Evolutionary conservation across 139 green algal species (phyloP).

Genomic region (Picochlorum sp.): DNA sequence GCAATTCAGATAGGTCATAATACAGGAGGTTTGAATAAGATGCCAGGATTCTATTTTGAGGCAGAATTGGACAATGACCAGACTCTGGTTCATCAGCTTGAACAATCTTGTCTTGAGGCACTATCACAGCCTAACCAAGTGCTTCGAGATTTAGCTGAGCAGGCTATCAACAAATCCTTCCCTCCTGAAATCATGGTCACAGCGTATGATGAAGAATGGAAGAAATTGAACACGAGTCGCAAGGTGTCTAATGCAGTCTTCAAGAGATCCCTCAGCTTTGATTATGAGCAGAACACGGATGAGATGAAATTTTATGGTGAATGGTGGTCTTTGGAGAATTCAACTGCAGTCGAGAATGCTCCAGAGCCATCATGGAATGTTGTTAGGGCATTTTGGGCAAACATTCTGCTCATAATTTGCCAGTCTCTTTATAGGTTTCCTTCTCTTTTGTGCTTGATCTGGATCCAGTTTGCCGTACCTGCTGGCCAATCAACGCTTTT

Average conservation of each 20-base stretch:
- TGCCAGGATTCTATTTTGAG: slow-evolving; percentile 35
- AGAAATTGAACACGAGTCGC: slow-evolving; percentile 4
- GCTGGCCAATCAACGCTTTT: background rate
- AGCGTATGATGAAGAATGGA: slow-evolving; percentile 4
- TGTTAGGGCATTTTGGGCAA: background rate
- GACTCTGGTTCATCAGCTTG: slow-evolving; percentile 15
- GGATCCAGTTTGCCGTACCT: background rate
- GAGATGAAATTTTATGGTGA: slow-evolving; percentile 1
- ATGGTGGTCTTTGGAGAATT: background rate
- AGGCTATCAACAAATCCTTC: slow-evolving; percentile 9
- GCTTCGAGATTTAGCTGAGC: background rate
- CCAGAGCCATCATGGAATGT: background rate
- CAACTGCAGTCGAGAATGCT: background rate
- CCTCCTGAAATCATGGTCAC: slow-evolving; percentile 5
- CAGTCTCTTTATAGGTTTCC: background rate
- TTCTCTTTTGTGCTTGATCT: background rate
- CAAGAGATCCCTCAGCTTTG: too few relatives aligned
- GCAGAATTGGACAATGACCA: slow-evolving; percentile 12
- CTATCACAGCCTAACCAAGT: background rate
- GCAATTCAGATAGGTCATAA: slow-evolving; percentile 26
- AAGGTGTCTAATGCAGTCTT: background rate
- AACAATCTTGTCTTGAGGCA: background rate
- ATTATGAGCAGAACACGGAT: background rate
- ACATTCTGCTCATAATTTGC: background rate
- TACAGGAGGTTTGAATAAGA: slow-evolving; percentile 33